Conservation (phyloP, 2,329 filamentous ascomycete genomes). For the Fusarium oxysporum region DNA sequence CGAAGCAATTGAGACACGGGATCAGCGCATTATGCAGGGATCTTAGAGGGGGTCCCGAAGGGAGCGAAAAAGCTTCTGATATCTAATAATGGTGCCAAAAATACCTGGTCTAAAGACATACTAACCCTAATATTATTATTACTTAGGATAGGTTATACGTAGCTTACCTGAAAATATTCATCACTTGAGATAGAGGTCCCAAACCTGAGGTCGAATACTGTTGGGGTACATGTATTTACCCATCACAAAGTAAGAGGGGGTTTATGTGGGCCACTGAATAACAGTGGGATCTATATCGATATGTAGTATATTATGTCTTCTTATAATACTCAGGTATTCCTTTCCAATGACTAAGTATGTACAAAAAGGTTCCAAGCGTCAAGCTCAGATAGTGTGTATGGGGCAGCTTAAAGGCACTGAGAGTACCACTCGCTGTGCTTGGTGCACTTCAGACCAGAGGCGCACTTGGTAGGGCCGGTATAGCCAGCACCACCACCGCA, state of each 20-base stretch:
- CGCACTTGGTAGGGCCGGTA: constrained; percentile 41
- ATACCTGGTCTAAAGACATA: no score
- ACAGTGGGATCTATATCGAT: accelerated
- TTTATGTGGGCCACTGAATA: accelerated
- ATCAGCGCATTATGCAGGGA: neutral
- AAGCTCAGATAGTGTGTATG: neutral
- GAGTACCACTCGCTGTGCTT: constrained; percentile 44
- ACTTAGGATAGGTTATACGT: no score
- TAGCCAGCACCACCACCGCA: constrained; percentile 42
- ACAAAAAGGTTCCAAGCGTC: neutral
- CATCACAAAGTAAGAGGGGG: no score
- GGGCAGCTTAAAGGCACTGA: constrained; percentile 37
- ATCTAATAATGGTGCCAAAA: no score
- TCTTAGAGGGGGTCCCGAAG: neutral
- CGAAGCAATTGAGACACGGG: neutral
- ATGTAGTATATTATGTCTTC: neutral
- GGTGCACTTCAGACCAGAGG: constrained; percentile 35
- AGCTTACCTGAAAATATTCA: no score
- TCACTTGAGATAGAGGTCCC: no score
- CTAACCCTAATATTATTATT: no score
- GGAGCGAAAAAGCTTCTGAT: no score
- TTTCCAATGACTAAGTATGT: neutral
- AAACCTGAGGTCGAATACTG: no score
- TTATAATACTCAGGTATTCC: no score
- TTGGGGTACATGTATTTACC: no score